phyloP scores from a whole-genome alignment of 129 eudicot species.

The Scalesia atractyloides region DNA sequence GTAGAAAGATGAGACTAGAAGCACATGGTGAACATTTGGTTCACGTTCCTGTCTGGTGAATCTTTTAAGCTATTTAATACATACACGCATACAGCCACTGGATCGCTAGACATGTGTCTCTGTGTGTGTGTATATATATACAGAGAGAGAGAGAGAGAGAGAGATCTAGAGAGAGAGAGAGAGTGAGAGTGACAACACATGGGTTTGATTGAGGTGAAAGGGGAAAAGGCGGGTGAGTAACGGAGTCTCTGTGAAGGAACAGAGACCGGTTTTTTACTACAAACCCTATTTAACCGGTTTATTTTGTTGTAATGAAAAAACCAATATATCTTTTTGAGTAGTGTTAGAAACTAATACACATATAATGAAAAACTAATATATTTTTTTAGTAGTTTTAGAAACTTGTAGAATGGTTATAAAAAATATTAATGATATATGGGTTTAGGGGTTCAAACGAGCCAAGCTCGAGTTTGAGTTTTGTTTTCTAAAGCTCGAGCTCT shows the following conservation, averaged over 20 bases:
- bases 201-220: conserved; percentile 23
- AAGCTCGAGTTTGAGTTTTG: too few species aligned
- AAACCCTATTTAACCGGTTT: conserved; percentile 16
- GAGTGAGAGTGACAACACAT: conserved; percentile 8
- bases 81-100: neutral
- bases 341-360: too few species aligned
- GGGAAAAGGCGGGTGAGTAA: conserved; percentile 17
- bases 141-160: neutral
- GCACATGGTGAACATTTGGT: conserved; percentile 21
- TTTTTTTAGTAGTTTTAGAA: too few species aligned
- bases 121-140: neutral
- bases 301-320: too few species aligned
- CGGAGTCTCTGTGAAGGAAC: neutral
- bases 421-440: too few species aligned
- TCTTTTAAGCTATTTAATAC: neutral
- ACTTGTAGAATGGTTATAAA: too few species aligned
- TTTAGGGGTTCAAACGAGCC: too few species aligned
- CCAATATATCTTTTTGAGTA: too few species aligned
- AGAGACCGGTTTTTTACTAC: neutral
- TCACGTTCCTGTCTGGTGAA: neutral
- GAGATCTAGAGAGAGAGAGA: conserved; percentile 17
- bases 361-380: too few species aligned
- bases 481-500: too few species aligned
- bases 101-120: neutral
- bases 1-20: neutral